These are phyloP conservation scores for Wickerhamomyces alni DNA, from an alignment of 805 yeast species.

Conservation along the genomic window DNA sequence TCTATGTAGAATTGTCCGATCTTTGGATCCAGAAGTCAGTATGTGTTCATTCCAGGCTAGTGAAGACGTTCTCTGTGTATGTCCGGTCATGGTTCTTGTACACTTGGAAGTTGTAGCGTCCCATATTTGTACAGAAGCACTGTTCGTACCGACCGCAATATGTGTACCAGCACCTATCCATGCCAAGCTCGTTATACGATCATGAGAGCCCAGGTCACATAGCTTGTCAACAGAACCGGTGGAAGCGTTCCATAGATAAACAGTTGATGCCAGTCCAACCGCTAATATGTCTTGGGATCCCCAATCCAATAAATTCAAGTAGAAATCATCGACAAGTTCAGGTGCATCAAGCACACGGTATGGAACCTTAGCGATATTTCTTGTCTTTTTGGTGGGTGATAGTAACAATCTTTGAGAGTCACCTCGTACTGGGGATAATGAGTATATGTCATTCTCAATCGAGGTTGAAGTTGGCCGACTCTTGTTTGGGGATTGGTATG, in stretches of 20 bases:
- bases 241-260: slow-evolving; percentile 85
- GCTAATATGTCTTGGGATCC: slow-evolving; percentile 83
- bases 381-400: slow-evolving; percentile 74
- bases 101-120: slow-evolving; percentile 81
- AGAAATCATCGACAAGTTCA: slow-evolving; percentile 88
- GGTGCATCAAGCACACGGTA: slow-evolving; percentile 95
- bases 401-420: slow-evolving; percentile 77
- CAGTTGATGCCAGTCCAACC: slow-evolving; percentile 84
- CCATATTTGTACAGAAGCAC: slow-evolving; percentile 91
- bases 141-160: slow-evolving; percentile 83
- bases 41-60: slow-evolving; percentile 93
- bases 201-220: slow-evolving; percentile 65
- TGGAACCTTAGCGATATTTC: slow-evolving; percentile 81
- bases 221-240: slow-evolving; percentile 78
- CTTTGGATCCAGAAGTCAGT: slow-evolving; percentile 82
- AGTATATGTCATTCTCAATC: slow-evolving; percentile 67
- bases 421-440: slow-evolving; percentile 81
- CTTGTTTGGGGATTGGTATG: slow-evolving; percentile 68
- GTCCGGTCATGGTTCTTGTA: slow-evolving; percentile 90
- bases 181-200: slow-evolving; percentile 72
- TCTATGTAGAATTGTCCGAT: slow-evolving; percentile 76
- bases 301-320: slow-evolving; percentile 91
- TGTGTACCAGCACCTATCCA: slow-evolving; percentile 97
- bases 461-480: slow-evolving; percentile 53
- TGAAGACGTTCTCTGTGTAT: slow-evolving; percentile 75